Percentiles rank a stretch among this genome's conserved stretches.
Evolutionary conservation across 2,329 filamentous ascomycete genomes (phyloP).

Genomic region (Thyridium curvatum): DNA sequence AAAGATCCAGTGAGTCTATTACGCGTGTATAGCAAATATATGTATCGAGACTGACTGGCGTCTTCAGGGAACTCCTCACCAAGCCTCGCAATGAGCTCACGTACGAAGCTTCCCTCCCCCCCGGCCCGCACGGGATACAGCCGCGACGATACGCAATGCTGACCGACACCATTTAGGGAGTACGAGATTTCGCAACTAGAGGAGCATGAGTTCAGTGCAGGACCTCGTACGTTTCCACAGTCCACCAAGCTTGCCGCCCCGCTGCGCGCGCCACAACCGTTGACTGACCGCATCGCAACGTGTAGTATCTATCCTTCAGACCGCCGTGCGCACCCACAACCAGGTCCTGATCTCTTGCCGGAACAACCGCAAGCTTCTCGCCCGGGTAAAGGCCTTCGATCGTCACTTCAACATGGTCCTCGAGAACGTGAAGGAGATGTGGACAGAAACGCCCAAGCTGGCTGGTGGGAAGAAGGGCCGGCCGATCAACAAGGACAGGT

Average conservation of each 20-base stretch:
- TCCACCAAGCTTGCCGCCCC: not conserved
- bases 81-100: conserved; percentile 89
- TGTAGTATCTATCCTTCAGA: conserved; percentile 83
- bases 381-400: conserved; percentile 97
- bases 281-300: conserved; percentile 58
- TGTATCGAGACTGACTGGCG: conserved; percentile 1
- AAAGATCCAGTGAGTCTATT: conserved; percentile 66
- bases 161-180: conserved; percentile 49
- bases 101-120: conserved; percentile 42
- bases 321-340: conserved; percentile 86
- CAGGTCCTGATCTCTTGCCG: conserved; percentile 97
- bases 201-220: conserved; percentile 50
- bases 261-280: no score
- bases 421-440: conserved; percentile 94
- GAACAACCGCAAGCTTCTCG: conserved; percentile 96
- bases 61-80: conserved; percentile 73
- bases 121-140: conserved; percentile 10
- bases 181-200: conserved; percentile 75
- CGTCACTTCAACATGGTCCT: conserved; percentile 99
- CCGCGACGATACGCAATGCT: conserved; percentile 9
- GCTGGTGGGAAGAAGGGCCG: conserved; percentile 82
- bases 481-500: conserved; percentile 94
- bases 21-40: conserved; percentile 19
- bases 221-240: conserved; percentile 21
- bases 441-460: conserved; percentile 86